Percentiles rank a stretch among this genome's conserved stretches.
Evolutionary conservation across 352 stramenopile species (phyloP).

Genomic region (Globisporangium acanthophoron): DNA sequence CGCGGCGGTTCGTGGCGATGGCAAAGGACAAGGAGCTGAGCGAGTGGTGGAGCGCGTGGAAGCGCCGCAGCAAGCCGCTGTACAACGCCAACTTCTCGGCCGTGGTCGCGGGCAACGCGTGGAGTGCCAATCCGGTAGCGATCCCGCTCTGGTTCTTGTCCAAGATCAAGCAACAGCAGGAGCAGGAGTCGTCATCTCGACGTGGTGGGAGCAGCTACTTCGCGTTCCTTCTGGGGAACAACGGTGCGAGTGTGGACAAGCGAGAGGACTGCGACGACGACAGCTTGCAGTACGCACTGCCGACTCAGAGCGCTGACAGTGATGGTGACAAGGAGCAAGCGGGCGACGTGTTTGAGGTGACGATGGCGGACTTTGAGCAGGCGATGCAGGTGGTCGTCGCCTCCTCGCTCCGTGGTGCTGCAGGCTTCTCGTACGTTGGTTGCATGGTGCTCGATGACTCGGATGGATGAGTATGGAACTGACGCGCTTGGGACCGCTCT

Average conservation of each 20-base stretch:
- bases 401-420: slow-evolving; percentile 55
- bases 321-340: background rate
- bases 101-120: slow-evolving; percentile 47
- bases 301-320: background rate
- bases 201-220: background rate
- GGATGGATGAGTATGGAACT: background rate
- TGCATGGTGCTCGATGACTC: background rate
- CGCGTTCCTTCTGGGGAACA: background rate
- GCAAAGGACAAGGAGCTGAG: slow-evolving; percentile 42
- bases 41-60: slow-evolving; percentile 59
- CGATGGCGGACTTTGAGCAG: slow-evolving; percentile 67
- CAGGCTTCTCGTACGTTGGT: slow-evolving; percentile 43
- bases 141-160: slow-evolving; percentile 1
- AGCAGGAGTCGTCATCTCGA: background rate
- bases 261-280: background rate
- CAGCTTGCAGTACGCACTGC: background rate
- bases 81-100: slow-evolving; percentile 33
- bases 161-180: background rate
- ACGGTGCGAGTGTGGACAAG: background rate
- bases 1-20: slow-evolving; percentile 51
- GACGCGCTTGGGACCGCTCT: background rate
- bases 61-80: slow-evolving; percentile 31
- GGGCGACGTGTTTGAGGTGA: slow-evolving; percentile 39
- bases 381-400: slow-evolving; percentile 63
- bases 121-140: slow-evolving; percentile 33